phyloP scores from a whole-genome alignment of 2,329 filamentous ascomycete species.

The Cordyceps fumosorosea region DNA sequence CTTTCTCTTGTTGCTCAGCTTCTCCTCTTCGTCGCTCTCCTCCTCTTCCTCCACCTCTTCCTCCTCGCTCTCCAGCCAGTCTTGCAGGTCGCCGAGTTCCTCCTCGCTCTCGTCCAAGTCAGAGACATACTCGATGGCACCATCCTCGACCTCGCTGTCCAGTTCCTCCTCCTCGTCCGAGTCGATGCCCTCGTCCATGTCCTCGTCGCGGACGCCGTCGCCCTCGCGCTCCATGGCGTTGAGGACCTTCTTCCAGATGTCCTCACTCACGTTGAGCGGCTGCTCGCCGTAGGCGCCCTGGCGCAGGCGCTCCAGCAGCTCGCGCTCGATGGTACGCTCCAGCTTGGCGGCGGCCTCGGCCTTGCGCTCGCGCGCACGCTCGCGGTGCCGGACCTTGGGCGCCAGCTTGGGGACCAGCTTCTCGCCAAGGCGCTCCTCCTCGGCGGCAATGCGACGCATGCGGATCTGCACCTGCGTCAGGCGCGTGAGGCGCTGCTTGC shows the following conservation, averaged over 20 bases:
- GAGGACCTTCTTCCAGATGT: slow-evolving; percentile 96
- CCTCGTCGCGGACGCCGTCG: slow-evolving; percentile 74
- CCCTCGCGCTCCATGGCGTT: slow-evolving; percentile 82
- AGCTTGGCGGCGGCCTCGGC: slow-evolving; percentile 83
- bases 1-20: slow-evolving; percentile 51
- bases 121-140: slow-evolving; percentile 87
- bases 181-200: slow-evolving; percentile 80
- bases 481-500: slow-evolving; percentile 90
- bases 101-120: slow-evolving; percentile 82
- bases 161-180: slow-evolving; percentile 62
- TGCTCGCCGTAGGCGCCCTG: slow-evolving; percentile 92
- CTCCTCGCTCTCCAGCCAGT: slow-evolving; percentile 77
- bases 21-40: slow-evolving; percentile 51
- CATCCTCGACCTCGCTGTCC: slow-evolving; percentile 61
- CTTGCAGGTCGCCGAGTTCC: slow-evolving; percentile 74
- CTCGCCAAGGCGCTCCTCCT: slow-evolving; percentile 86
- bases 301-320: slow-evolving; percentile 83
- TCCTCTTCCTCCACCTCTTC: slow-evolving; percentile 53
- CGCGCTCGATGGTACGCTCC: slow-evolving; percentile 90
- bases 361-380: slow-evolving; percentile 69
- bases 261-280: slow-evolving; percentile 89
- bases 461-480: slow-evolving; percentile 86
- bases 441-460: slow-evolving; percentile 72
- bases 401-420: slow-evolving; percentile 81
- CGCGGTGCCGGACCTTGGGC: slow-evolving; percentile 76